A percentile compares a stretch with the other conserved stretches of the same genome.
These are phyloP conservation scores for Diplogelasinospora grovesii DNA, from an alignment of 495 filamentous ascomycete genomes.

Conservation along the genomic window DNA sequence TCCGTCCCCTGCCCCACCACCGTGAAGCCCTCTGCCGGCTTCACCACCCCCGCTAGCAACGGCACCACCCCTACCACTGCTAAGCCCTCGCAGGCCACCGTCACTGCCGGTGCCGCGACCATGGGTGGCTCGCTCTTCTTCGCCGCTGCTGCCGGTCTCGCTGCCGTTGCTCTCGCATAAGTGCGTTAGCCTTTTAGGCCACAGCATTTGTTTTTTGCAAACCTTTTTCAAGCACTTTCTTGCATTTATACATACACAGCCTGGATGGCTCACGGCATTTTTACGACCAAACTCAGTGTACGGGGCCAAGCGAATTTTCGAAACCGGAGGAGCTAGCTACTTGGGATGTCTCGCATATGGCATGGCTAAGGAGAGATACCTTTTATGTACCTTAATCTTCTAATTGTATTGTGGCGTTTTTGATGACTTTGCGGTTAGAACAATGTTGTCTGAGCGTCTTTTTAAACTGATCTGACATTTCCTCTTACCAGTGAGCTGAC, in stretches of 20 bases:
- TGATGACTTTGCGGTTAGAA: too few relatives aligned
- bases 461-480: too few relatives aligned
- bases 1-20: slow-evolving; percentile 31
- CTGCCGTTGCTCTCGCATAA: slow-evolving; percentile 48
- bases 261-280: slow-evolving; percentile 7
- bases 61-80: slow-evolving; percentile 24
- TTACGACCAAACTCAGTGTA: too few relatives aligned
- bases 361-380: too few relatives aligned
- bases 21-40: slow-evolving; percentile 22
- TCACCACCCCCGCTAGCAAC: slow-evolving; percentile 22
- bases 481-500: too few relatives aligned
- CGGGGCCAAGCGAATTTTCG: not conserved
- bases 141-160: slow-evolving; percentile 45
- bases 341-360: too few relatives aligned
- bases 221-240: not conserved
- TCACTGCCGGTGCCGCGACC: slow-evolving; percentile 41
- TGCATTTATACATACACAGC: slow-evolving; percentile 5
- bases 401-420: too few relatives aligned
- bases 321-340: not conserved
- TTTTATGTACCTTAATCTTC: too few relatives aligned
- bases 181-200: not conserved
- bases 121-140: slow-evolving; percentile 38
- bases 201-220: slow-evolving; percentile 1
- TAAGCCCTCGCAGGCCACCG: slow-evolving; percentile 30
- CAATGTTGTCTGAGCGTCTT: too few relatives aligned